Conservation (phyloP, 202 grass and related monocot genomes). For the Carex sylvatica region DNA sequence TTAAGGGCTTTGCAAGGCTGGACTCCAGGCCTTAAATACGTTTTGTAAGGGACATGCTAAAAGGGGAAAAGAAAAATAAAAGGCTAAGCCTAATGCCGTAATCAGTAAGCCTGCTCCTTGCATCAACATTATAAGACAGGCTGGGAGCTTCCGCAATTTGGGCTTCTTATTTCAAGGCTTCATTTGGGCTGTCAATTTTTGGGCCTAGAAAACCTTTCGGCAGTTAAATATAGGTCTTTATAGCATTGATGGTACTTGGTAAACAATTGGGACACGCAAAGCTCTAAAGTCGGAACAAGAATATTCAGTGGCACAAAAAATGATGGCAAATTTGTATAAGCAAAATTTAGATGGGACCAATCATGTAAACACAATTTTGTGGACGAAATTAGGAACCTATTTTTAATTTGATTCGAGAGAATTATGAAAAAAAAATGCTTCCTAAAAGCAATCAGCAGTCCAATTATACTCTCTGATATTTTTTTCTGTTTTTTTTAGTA, state of each 20-base stretch:
- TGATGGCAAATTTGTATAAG: not conserved
- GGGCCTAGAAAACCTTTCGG: not conserved
- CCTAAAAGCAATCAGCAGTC: not conserved
- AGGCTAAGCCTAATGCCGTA: too few species aligned
- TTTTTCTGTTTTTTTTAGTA: not conserved
- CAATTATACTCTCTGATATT: not conserved
- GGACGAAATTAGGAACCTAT: too few species aligned
- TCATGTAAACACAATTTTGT: too few species aligned
- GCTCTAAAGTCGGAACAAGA: too few species aligned
- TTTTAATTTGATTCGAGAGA: too few species aligned
- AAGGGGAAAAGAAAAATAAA: too few species aligned
- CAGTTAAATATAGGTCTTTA: not conserved
- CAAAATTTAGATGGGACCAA: not conserved
- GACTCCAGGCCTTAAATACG: too few species aligned
- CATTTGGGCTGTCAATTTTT: not conserved
- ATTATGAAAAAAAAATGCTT: too few species aligned
- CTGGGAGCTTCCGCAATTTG: not conserved
- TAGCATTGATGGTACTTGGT: not conserved
- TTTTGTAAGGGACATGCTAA: too few species aligned
- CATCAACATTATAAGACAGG: not conserved
- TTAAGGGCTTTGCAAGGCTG: too few species aligned
- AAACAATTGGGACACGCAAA: not conserved
- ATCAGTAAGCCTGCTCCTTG: too few species aligned
- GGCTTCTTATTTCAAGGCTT: not conserved
- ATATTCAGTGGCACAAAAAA: too few species aligned